Base-by-base conservation (phyloP, 805 yeast genomes). In the Metschnikowia picachoensis region DNA sequence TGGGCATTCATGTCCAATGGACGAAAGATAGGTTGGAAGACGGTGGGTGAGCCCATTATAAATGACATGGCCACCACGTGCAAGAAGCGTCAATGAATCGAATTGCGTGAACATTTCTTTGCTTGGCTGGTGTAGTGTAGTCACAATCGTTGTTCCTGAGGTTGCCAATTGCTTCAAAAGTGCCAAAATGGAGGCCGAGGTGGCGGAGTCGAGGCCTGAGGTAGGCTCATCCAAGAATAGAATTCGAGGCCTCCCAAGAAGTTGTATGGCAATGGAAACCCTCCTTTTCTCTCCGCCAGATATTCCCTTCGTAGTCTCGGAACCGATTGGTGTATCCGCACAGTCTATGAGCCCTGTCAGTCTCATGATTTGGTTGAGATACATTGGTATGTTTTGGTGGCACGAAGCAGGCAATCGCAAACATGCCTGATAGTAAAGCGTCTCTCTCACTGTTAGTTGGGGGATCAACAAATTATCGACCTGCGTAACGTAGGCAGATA, bases 71-170 rank as follows among this genome's bases (percentile, higher is more conserved):
- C 92, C 91, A 35, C 91, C 87, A 60, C 81, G 82, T 0, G 90
- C 87, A 20, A 89, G 67, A 35, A 89, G 65, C 32, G 87, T 65
- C n/a, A 89, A 73, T 13, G 85, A 77, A 5, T 89, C 92, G 68
- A 89, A 87, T 46, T 67, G 67, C 14, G 72, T 62, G 57, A 85
- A 82, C 53, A 86, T 66, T 48, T 79, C 85, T 29, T 79, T 77
- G 52, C 87, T 78, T 1, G 96, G 96, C 58, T 88, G 96, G 62
- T 88, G 96, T 42, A 89, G 86, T 0, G 96, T 87, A 44, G 83
- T 62, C 52, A 78, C 67, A 20, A 88, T 76, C 8, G 89, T 74
- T 0, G 95, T 86, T 11, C 82, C 79, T 7, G 83, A 80, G 29
- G 73, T 76, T 2, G 89, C 79, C 32, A 89, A 63, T 3, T 72